Base-by-base conservation (phyloP, 140 eudicot genomes). In the Oenanthe javanica region DNA sequence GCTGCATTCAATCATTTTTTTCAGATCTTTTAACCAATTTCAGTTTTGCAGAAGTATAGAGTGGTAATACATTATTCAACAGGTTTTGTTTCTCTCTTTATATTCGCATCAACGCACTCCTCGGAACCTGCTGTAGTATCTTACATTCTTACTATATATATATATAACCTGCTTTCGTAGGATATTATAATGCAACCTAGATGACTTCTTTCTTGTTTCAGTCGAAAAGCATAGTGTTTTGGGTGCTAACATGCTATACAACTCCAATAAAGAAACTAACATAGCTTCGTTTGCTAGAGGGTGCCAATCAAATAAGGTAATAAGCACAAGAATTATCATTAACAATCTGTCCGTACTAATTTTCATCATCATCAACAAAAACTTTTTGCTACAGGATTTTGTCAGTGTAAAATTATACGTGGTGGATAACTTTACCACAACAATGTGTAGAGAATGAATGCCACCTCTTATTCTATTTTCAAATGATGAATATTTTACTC, bases 1-100 rank as follows among this genome's bases (percentile, higher is more conserved):
- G 9, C 92, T 82, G 85, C 88, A 87, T 82, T 83, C 93, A 87
- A 86, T 91, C 82, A 87, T 81, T 89, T 72, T 89, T 87, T 91
- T 49, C 82, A 75, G 79, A 83, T 89, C 90, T 89, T 80, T 79
- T 79, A 54, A 84, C 77, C 15, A 27, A 14, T 52, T 47, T 14
- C 61, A 11, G 59, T 43, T 2, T 31, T 43, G 38, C 54, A 11
- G 54, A 12, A 19, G 50, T 40, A 71, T 38, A 14, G 23, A 63
- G n/a, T 16, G 13, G n/a, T 14, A 70, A 42, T 70, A 4, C 48
- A 72, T 43, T 16, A 72, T 43, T 6, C 51, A 19, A 45, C 55
- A 45, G 19, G 31, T 31, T 31, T 31, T 31, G 77, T 19, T 43
- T 72, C 52, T 18, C 16, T 36, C 40, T 49, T 40, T 38, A 7